Conservation (phyloP, 208 protist genomes). For the Acanthamoeba sp. region DNA sequence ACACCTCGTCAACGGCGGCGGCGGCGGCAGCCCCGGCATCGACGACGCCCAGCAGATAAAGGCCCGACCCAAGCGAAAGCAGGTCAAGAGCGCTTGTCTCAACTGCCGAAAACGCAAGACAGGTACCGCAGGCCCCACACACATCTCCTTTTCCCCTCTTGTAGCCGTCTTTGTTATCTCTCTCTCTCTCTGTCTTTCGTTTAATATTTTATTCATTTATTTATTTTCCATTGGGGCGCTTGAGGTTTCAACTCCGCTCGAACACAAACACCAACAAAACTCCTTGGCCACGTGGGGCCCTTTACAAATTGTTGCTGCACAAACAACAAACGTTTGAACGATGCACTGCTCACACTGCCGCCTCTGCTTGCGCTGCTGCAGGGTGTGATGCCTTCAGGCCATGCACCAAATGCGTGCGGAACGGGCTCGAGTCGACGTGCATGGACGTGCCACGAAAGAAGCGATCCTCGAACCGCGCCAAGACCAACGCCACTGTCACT, state of each 20-base stretch:
- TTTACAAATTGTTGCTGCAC: too few species aligned
- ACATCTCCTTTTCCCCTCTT: neutral
- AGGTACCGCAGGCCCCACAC: neutral
- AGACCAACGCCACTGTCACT: slow-evolving; percentile 10
- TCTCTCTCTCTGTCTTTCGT: too few species aligned
- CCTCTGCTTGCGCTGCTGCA: too few species aligned
- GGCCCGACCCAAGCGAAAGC: slow-evolving; percentile 36
- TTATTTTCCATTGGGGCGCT: too few species aligned
- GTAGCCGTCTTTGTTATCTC: too few species aligned
- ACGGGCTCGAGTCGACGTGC: neutral
- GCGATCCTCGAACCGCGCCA: slow-evolving; percentile 22
- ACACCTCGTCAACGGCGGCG: neutral
- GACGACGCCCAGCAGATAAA: neutral
- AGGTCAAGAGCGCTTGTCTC: slow-evolving; percentile 32
- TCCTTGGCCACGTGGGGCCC: too few species aligned
- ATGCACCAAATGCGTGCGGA: slow-evolving; percentile 36
- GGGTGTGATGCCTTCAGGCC: slow-evolving; percentile 1
- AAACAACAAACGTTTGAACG: too few species aligned
- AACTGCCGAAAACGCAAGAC: slow-evolving; percentile 53
- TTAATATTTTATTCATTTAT: too few species aligned
- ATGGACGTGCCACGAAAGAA: slow-evolving; percentile 60
- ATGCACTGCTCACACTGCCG: too few species aligned
- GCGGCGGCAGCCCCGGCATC: neutral
- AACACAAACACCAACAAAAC: too few species aligned
- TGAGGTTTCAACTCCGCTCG: too few species aligned